Evolutionary conservation across 768 basidiomycete species (phyloP).

Genomic region (Hydnum rufescens): DNA sequence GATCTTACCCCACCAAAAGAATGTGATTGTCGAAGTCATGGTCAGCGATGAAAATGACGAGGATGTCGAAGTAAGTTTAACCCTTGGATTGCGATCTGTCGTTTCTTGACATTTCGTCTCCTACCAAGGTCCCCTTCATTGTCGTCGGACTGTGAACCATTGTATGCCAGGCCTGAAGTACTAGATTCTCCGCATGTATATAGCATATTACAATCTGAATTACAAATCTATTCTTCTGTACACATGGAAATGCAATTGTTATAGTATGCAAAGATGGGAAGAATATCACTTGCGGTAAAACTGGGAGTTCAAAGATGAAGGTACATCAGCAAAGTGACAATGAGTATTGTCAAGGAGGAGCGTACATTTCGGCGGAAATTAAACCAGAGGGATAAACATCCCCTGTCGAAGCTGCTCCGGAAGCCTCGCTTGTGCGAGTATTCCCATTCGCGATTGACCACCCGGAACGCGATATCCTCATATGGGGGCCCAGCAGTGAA

Average conservation of each 20-base stretch:
- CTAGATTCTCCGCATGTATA: too few species aligned
- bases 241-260: neutral
- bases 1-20: conserved; percentile 60
- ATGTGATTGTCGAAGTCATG: conserved; percentile 88
- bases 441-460: conserved; percentile 97
- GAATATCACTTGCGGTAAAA: conserved; percentile 55
- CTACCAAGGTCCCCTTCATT: conserved; percentile 57
- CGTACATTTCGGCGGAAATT: conserved; percentile 86
- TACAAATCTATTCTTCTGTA: neutral
- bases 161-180: too few species aligned
- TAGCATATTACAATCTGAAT: neutral
- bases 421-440: conserved; percentile 98
- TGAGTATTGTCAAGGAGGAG: conserved; percentile 8
- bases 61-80: conserved; percentile 64
- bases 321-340: conserved; percentile 11
- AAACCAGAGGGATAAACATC: conserved; percentile 90
- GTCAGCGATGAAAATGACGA: conserved; percentile 79
- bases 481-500: conserved; percentile 97
- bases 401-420: conserved; percentile 90
- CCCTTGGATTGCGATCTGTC: conserved; percentile 1
- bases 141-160: conserved; percentile 34
- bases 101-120: neutral
- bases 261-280: neutral
- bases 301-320: too few species aligned
- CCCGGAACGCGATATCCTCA: conserved; percentile 95